These are phyloP conservation scores for Cryptococcus sp. DNA, from an alignment of 1,284 basidiomycete genomes.

Conservation along the genomic window DNA sequence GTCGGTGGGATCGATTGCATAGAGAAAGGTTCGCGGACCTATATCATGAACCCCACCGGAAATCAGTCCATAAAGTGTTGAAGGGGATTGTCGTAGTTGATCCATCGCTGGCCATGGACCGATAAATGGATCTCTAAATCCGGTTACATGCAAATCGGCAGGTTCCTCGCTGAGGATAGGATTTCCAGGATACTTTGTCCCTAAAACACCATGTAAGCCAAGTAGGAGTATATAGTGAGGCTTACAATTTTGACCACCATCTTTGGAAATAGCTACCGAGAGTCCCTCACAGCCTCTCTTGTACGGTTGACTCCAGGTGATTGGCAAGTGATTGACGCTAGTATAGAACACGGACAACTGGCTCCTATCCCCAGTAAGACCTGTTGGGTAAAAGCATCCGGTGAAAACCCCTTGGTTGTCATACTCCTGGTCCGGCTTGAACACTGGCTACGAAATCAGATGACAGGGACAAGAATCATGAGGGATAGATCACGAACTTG, in stretches of 20 bases:
- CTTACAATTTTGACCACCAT: constrained; percentile 17
- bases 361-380: not conserved
- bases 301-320: constrained; percentile 8
- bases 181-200: constrained; percentile 12
- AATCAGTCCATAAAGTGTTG: constrained; percentile 13
- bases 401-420: constrained; percentile 19
- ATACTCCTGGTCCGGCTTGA: constrained; percentile 11
- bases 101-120: constrained; percentile 17
- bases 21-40: constrained; percentile 14
- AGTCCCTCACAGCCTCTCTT: constrained; percentile 13
- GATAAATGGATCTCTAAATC: constrained; percentile 20
- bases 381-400: constrained; percentile 10
- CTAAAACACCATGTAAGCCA: not conserved
- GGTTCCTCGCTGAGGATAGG: constrained; percentile 14
- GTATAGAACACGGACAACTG: constrained; percentile 12
- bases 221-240: no score
- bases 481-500: no score
- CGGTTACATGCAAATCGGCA: constrained; percentile 7
- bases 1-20: constrained; percentile 11
- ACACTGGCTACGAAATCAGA: constrained; percentile 5
- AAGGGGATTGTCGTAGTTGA: not conserved
- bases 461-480: no score
- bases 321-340: constrained; percentile 3
- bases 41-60: constrained; percentile 12
- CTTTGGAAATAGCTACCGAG: constrained; percentile 9